Percentiles rank a stretch among this genome's conserved stretches.
These are phyloP conservation scores for Inga leiocalycina DNA, from an alignment of 306 rosid species.

Conservation along the genomic window DNA sequence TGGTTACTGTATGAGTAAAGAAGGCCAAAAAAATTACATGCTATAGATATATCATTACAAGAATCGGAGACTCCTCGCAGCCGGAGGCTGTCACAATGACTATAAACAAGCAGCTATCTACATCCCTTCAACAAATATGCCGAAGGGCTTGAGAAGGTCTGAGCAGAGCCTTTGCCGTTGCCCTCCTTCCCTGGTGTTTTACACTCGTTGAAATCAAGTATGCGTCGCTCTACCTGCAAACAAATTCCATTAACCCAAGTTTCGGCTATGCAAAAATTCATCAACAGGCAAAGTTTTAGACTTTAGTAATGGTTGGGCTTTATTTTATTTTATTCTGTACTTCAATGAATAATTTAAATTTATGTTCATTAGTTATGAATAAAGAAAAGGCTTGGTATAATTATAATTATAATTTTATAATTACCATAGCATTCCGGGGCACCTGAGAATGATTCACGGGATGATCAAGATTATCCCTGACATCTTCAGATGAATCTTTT, in stretches of 20 bases:
- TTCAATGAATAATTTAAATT: no score
- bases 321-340: no score
- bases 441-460: conserved; percentile 47
- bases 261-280: background rate
- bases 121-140: conserved; percentile 77
- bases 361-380: no score
- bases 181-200: conserved; percentile 70
- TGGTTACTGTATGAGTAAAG: background rate
- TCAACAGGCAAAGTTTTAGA: background rate
- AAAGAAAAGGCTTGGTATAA: no score
- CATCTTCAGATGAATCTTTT: conserved; percentile 34
- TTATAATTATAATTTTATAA: no score
- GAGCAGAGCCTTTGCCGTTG: conserved; percentile 52
- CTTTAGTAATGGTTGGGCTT: background rate
- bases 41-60: conserved; percentile 33
- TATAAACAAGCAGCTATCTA: conserved; percentile 54
- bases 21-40: background rate
- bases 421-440: conserved; percentile 67
- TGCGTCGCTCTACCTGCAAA: conserved; percentile 79
- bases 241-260: conserved; percentile 12
- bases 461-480: conserved; percentile 35
- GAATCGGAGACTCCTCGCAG: background rate
- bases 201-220: conserved; percentile 93
- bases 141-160: conserved; percentile 66
- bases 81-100: conserved; percentile 4